Base-by-base conservation (phyloP, 2,329 filamentous ascomycete genomes). In the Tympanopsis confertula region DNA sequence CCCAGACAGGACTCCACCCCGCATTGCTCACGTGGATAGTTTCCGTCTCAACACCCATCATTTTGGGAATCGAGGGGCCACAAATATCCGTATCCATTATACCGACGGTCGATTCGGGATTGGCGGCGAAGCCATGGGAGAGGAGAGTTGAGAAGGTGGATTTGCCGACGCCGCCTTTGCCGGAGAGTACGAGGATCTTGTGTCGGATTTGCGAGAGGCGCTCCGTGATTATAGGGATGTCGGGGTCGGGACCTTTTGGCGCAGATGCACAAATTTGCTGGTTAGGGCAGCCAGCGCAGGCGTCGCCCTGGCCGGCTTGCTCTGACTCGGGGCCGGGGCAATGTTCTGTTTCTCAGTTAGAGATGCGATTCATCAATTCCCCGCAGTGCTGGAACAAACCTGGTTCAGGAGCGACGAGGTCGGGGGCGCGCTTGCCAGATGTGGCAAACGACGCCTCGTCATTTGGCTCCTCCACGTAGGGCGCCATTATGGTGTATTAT, bases 51-150 rank as follows among this genome's bases (percentile, higher is more conserved):
- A 84, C 79, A 10, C 81, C 81, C 74, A 85, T 81, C 80, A 86
- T 84, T 57, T 83, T 84, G 2, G 81, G 80, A 47, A 86, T 82
- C 19, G 68, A 75, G 1, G 81, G 81, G 0, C 81, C 81, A 50
- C 78, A 83, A 41, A 86, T 84, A 53, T 86, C 81, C 4, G 81
- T 82, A 55, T 86, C 81, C 76, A 84, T 83, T 39, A 86, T 71
- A 2, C 79, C 80, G n/a, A 86, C 76, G 2, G 71, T 76, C 4
- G 68, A 72, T 13, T 69, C 64, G 0, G 70, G 66, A 46, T 81
- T 75, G 13, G 68, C 63, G 0, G 80, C 78, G 45, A 85, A 83
- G 1, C 72, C 79, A 50, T 82, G 76, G 2, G 75, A 72, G 13
- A 86, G 69, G 51, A 85, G 71, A 1, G 74, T 74, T 5, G 74